Base-by-base conservation (phyloP, 2,329 filamentous ascomycete genomes). In the Teratosphaeria viscida region DNA sequence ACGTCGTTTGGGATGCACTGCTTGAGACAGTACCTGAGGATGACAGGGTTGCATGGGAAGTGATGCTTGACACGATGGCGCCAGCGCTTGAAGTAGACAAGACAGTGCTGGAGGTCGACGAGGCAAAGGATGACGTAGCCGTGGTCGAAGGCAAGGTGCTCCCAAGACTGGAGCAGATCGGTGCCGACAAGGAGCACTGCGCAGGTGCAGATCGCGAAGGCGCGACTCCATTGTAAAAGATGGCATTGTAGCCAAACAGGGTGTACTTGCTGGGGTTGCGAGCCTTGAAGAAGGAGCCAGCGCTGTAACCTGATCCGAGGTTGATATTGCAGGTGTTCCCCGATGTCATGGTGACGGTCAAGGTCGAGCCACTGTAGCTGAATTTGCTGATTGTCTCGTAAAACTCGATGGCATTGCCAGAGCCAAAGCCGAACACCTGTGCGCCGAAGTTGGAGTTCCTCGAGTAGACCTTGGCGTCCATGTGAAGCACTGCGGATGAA, bases 381-480 rank as follows among this genome's bases (percentile, higher is more conserved):
- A 19, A 61, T 7, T 26, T n/a, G 19, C 19, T 37, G 55, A 61
- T 59, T 32, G 29, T 59, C 54, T 60, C 58, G 54, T 32, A 39
- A 57, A 61, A 61, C 27, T 61, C 60, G 43, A 61, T 61, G 16
- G 60, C 58, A 54, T 61, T 56, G 39, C 60, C 60, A 16, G 52
- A 27, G 32, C 35, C 53, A 47, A 59, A 61, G 16, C 52, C 52
- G 52, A 56, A 59, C 12, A 59, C 5, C 43, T 57, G 23, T n/a
- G 60, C 35, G 35, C 60, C 60, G 54, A 61, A 61, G 53, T 56
- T 53, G 54, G 54, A 49, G 54, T 57, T 59, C 12, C 12, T 19
- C 29, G 54, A 54, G 57, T 61, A 61, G 53, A 57, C 57, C 10
- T 26, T 43, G 12, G 32, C 37, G 34, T 61, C 60, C 43, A 61